Conservation (phyloP, 2,329 filamentous ascomycete genomes). For the Penicillium occitanis region DNA sequence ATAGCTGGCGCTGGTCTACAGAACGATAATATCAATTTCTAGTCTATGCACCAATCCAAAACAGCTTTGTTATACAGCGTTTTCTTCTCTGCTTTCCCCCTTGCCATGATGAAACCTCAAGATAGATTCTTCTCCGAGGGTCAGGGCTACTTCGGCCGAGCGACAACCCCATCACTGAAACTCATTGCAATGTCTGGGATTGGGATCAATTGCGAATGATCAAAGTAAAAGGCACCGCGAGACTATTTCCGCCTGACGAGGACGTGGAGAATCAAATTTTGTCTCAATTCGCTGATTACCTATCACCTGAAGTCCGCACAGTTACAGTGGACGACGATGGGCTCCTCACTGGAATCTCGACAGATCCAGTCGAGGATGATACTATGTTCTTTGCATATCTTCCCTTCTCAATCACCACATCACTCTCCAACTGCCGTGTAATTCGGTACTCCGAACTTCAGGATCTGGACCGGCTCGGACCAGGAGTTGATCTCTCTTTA, state of each 20-base stretch:
- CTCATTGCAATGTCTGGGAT: constrained; percentile 26
- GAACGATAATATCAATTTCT: neutral
- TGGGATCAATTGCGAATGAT: constrained; percentile 27
- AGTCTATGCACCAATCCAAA: neutral
- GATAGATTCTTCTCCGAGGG: constrained; percentile 25
- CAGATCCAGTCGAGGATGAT: constrained; percentile 25
- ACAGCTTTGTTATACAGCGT: neutral
- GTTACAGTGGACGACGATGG: constrained; percentile 26
- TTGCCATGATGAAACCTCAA: constrained; percentile 20
- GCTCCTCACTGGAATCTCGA: constrained; percentile 26
- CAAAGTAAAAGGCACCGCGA: constrained; percentile 29
- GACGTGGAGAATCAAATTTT: constrained; percentile 24
- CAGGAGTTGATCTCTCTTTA: constrained; percentile 22
- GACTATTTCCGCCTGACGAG: constrained; percentile 26
- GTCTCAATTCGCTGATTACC: constrained; percentile 24
- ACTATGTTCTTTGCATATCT: constrained; percentile 25
- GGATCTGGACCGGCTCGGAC: constrained; percentile 25
- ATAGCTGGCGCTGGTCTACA: neutral
- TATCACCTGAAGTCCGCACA: constrained; percentile 25
- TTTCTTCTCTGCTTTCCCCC: neutral
- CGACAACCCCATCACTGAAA: constrained; percentile 15
- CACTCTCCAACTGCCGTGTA: constrained; percentile 22
- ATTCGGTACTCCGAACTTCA: constrained; percentile 24
- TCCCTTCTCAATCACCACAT: constrained; percentile 22
- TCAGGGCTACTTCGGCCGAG: constrained; percentile 24